A percentile compares a stretch with the other conserved stretches of the same genome.
Conservation (phyloP, 129 eudicot genomes). For the Artemisia annua region DNA sequence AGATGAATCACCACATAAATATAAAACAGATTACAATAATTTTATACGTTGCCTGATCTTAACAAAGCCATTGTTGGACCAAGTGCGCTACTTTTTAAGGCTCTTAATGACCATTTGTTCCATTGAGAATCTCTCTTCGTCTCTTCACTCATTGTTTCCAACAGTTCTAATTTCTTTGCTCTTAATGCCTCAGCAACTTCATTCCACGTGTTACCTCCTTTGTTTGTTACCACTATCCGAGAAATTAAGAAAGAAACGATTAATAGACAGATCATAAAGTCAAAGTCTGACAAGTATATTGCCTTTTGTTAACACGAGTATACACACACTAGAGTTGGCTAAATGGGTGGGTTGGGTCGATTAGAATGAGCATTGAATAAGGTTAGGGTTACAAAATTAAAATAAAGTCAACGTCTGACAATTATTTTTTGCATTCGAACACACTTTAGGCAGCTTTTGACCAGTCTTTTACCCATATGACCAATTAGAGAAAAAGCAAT, state of each 20-base stretch:
- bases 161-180: constrained; percentile 45
- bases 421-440: background rate
- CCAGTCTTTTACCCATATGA: background rate
- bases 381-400: background rate
- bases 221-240: constrained; percentile 15
- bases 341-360: background rate
- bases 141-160: constrained; percentile 39
- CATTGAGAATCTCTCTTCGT: constrained; percentile 36
- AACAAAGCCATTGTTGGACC: constrained; percentile 68
- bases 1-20: background rate
- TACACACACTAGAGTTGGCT: background rate
- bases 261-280: too few relatives aligned
- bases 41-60: constrained; percentile 51
- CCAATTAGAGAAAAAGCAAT: constrained; percentile 8
- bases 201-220: constrained; percentile 58
- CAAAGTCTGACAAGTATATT: too few relatives aligned
- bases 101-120: constrained; percentile 58
- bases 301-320: background rate
- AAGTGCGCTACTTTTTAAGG: constrained; percentile 60
- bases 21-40: background rate
- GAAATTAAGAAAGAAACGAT: constrained; percentile 6
- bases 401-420: too few relatives aligned
- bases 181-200: constrained; percentile 43
- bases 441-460: background rate
- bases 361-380: background rate